Base-by-base conservation (phyloP, 805 yeast species). In the Wickerhamomyces canadensis region DNA sequence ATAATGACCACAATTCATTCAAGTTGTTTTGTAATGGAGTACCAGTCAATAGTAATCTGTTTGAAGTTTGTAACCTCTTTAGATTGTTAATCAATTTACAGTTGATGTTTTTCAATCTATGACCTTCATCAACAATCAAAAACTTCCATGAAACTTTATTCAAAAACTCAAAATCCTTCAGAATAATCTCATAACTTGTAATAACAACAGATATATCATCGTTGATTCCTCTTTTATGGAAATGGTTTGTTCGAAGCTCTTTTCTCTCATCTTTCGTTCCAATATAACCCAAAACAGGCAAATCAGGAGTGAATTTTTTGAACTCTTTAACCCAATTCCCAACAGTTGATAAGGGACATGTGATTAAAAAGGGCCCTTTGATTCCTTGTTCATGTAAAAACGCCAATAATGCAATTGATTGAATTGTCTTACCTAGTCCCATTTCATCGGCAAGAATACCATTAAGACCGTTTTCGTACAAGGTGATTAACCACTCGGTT, bases 361-460 rank as follows among this genome's bases (percentile, higher is more conserved):
- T 82, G 36, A 86, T 68, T 27, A 86, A 59, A 49, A 84, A 86
- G 0, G 94, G 93, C 0, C 95, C 95, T 27, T 64, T 60, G 1
- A 86, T 75, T 4, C 84, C 88, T 57, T 85, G 78, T 47, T 86
- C 96, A 32, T 81, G 72, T 26, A 89, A 64, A 52, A 81, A 85
- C 5, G 86, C 76, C 4, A 88, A 51, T 42, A 91, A 68, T 0
- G 96, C 74, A 38, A 91, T 86, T 30, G 93, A 81, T 58, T 93
- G 96, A 7, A 91, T 60, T 0, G 98, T 93, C 56, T 91, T 91
- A 2, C 98, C 98, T 19, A 91, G 65, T 0, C 98, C 98, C 98
- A 91, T 91, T 58, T 91, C 98, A 62, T 93, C 98, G 1, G 98
- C 98, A 16, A 93, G 64, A 25, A 93, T 89, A 3, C 98, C 98